Percentiles rank a stretch among this genome's conserved stretches.
phyloP scores from a whole-genome alignment of 768 basidiomycete species.

The Chalciporus piperatus region DNA sequence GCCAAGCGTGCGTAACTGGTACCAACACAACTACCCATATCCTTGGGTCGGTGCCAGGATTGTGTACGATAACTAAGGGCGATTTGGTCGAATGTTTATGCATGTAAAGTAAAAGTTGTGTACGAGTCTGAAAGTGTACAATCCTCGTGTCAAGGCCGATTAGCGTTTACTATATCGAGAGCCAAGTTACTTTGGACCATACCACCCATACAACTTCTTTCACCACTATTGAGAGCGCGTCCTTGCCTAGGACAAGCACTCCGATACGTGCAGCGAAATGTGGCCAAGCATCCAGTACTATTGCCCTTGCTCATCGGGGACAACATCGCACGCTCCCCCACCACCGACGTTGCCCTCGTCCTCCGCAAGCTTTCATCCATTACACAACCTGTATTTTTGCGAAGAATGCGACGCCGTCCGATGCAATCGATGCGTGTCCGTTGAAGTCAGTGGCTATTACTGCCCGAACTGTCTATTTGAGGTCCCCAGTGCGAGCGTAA shows the following conservation, averaged over 20 bases:
- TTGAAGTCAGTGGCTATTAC: constrained; percentile 96
- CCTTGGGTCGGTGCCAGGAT: constrained; percentile 80
- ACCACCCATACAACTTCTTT: neutral
- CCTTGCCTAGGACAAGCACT: neutral
- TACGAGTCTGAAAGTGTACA: neutral
- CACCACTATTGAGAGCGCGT: neutral
- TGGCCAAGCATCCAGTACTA: constrained; percentile 57
- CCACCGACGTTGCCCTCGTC: constrained; percentile 78
- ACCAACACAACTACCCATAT: constrained; percentile 88
- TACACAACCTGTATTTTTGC: constrained; percentile 91
- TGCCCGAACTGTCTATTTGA: constrained; percentile 99
- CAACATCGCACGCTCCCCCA: constrained; percentile 49
- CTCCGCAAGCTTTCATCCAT: constrained; percentile 74
- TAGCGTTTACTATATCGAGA: too few species aligned
- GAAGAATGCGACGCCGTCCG: constrained; percentile 97
- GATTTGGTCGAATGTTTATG: neutral
- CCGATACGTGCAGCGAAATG: constrained; percentile 25
- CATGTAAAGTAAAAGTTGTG: too few species aligned
- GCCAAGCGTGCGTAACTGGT: constrained; percentile 82
- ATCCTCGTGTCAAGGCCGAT: too few species aligned
- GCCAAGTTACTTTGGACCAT: too few species aligned
- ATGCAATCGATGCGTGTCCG: constrained; percentile 87
- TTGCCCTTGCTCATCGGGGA: constrained; percentile 64
- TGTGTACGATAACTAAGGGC: constrained; percentile 46
- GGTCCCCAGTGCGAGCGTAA: constrained; percentile 96